Base-by-base conservation (phyloP, 2,329 filamentous ascomycete species). In the Stemphylium vesicarium region DNA sequence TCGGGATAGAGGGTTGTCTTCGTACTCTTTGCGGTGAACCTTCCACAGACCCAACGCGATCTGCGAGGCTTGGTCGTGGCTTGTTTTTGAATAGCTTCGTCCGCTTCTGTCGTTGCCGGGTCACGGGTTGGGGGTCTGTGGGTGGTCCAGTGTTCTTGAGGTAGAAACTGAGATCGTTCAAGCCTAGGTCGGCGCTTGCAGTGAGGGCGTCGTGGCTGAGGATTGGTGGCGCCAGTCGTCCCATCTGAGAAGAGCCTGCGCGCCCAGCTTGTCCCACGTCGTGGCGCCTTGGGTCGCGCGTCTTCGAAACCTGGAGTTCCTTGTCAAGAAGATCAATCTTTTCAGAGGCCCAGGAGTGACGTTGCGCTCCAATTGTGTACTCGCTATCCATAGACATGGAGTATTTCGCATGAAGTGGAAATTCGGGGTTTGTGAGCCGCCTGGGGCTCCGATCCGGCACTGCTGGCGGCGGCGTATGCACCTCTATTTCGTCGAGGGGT, bases 201-300 rank as follows among this genome's bases (percentile, higher is more conserved):
- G 67, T 69, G 29, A 73, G 60, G n/a, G 70, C 65, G 24, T 64
- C 64, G 24, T 74, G 70, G 24, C 65, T 62, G 18, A 70, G 65
- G n/a, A 74, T 73, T 8, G 66, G 69, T 42, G 71, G 71, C 22
- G 71, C 71, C 55, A 72, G 60, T 33, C 64, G 56, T 40, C 68
- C 66, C 16, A 65, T 37, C 15, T 56, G 57, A 3, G 65, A 50
- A n/a, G 63, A 65, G 9, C 59, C 67, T 20, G 57, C 57, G 46
- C 46, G 54, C 4, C 56, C 60, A 39, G 65, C 49, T 20, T 65
- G 61, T 53, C 50, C 57, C 18, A 62, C 44, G 11, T 36, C 51
- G 13, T 31, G 24, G 38, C 42, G 40, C 44, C 32, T 41, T 32
- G 42, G 44, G 10, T 26, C 41, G 22, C 60, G 57, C 46, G 63